Conservation (phyloP, 306 rosid species). For the Cucumis melo region DNA sequence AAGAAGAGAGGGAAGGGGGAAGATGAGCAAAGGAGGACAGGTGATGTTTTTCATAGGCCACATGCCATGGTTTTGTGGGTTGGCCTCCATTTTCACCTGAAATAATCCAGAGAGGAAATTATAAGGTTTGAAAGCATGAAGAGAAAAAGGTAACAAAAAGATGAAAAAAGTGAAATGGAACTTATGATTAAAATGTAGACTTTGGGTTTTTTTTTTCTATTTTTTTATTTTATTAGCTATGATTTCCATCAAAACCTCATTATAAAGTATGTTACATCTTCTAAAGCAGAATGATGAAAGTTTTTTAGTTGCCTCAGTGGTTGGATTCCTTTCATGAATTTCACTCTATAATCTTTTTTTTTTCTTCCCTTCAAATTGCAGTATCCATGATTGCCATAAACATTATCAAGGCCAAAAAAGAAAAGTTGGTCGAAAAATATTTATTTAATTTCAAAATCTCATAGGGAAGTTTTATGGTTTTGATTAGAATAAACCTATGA, state of each 20-base stretch:
- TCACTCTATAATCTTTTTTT: neutral
- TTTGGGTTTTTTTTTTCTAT: neutral
- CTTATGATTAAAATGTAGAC: constrained; percentile 43
- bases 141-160: constrained; percentile 17
- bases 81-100: constrained; percentile 41
- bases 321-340: constrained; percentile 29
- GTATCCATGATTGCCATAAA: constrained; percentile 8
- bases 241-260: constrained; percentile 25
- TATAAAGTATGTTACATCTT: constrained; percentile 34
- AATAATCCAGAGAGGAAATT: constrained; percentile 30
- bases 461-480: neutral
- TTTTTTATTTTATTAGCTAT: neutral
- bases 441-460: neutral
- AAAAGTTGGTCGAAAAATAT: neutral
- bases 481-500: neutral
- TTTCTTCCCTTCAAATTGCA: constrained; percentile 16
- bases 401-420: neutral
- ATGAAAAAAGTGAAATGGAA: constrained; percentile 10
- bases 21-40: constrained; percentile 16
- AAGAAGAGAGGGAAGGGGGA: neutral
- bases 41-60: constrained; percentile 37
- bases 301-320: constrained; percentile 31
- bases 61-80: constrained; percentile 37
- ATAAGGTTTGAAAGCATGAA: constrained; percentile 30
- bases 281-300: constrained; percentile 35